Conservation (phyloP, 129 eudicot genomes). For the Helianthus tuberosus region DNA sequence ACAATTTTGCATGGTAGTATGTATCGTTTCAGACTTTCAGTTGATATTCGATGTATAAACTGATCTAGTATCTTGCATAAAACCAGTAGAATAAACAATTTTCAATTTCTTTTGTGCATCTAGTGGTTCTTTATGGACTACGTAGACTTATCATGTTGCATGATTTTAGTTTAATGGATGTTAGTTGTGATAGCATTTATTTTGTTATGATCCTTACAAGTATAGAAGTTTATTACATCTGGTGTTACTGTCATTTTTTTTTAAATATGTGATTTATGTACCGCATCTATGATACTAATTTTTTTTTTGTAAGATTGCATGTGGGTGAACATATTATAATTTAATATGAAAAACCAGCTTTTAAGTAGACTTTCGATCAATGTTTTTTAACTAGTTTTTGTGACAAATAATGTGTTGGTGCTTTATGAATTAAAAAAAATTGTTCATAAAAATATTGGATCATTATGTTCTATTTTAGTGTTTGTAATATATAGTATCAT, state of each 20-base stretch:
- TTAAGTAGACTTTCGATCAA: background rate
- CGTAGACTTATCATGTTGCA: background rate
- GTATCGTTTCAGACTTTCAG: background rate
- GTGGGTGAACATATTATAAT: background rate
- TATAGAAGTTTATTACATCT: background rate
- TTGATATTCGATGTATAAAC: background rate
- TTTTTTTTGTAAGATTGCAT: background rate
- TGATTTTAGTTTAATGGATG: conserved; percentile 9
- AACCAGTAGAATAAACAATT: background rate
- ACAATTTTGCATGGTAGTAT: background rate
- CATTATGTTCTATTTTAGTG: background rate
- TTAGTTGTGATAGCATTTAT: background rate
- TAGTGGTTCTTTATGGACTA: background rate
- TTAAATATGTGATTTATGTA: background rate
- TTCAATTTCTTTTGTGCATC: background rate
- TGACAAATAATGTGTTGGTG: background rate
- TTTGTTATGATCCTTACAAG: background rate
- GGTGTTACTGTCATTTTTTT: too few relatives aligned
- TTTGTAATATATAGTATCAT: background rate
- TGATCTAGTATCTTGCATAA: background rate
- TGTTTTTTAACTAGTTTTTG: background rate
- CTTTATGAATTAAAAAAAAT: background rate
- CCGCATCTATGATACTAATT: background rate
- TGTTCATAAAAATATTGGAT: background rate
- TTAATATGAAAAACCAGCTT: background rate